Evolutionary conservation across 495 filamentous ascomycete species (phyloP).

Genomic region (Talaromyces ruber): DNA sequence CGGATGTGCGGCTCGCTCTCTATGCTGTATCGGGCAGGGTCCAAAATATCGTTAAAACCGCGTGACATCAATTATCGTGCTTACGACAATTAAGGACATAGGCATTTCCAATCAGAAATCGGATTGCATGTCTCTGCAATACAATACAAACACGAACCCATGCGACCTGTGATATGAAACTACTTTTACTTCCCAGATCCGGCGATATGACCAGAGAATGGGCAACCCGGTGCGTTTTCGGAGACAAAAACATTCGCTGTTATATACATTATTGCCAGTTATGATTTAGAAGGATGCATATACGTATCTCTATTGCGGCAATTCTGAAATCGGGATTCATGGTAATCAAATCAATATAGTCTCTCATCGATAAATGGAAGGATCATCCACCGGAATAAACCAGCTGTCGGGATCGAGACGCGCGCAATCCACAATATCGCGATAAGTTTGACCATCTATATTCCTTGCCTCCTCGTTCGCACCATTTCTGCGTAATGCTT

Average conservation of each 20-base stretch:
- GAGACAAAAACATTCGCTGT: no score
- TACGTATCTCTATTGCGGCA: no score
- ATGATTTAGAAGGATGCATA: no score
- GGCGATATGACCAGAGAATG: no score
- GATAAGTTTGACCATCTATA: constrained; percentile 2
- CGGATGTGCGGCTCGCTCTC: not conserved
- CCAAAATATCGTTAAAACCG: not conserved
- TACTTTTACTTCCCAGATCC: no score
- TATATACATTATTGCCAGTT: no score
- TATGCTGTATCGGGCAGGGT: not conserved
- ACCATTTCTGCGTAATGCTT: not conserved
- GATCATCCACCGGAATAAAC: not conserved
- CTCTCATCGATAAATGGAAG: not conserved
- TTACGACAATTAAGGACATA: not conserved
- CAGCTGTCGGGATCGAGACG: not conserved
- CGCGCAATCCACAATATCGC: not conserved
- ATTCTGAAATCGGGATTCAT: no score
- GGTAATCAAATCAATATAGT: no score
- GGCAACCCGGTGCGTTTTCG: no score
- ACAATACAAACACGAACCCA: not conserved
- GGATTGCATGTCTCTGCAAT: not conserved
- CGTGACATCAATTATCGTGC: not conserved
- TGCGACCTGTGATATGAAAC: no score
- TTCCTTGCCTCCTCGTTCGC: not conserved
- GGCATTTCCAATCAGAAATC: not conserved